These are phyloP conservation scores for Cucurbita maxima DNA, from an alignment of 306 rosid species.

Conservation along the genomic window DNA sequence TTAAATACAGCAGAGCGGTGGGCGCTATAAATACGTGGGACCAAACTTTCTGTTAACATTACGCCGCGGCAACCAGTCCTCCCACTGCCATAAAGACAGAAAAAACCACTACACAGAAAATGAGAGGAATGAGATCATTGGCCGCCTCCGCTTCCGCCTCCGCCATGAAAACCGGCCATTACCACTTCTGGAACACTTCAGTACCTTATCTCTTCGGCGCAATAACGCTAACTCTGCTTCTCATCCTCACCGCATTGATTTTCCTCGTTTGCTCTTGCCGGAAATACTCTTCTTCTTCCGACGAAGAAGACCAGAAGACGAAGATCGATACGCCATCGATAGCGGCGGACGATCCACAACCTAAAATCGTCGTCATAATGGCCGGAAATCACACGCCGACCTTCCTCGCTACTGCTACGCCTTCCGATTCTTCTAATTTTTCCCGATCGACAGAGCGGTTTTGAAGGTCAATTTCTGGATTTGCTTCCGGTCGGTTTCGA, in stretches of 20 bases:
- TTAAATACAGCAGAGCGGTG: background rate
- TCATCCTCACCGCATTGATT: slow-evolving; percentile 50
- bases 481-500: background rate
- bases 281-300: slow-evolving; percentile 14
- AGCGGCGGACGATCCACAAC: slow-evolving; percentile 3
- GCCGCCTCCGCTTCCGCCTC: background rate
- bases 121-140: background rate
- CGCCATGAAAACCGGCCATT: background rate
- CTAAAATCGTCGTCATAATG: slow-evolving; percentile 32
- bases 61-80: background rate
- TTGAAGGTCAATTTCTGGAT: background rate
- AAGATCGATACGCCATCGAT: background rate
- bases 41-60: background rate
- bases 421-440: background rate
- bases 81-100: background rate
- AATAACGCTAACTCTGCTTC: slow-evolving; percentile 33
- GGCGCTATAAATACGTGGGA: background rate
- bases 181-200: slow-evolving; percentile 53
- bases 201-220: slow-evolving; percentile 74
- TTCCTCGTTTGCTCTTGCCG: slow-evolving; percentile 49
- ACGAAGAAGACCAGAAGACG: background rate
- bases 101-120: background rate
- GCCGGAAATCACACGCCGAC: slow-evolving; percentile 39
- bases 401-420: slow-evolving; percentile 23
- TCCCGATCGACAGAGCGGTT: background rate